phyloP scores from a whole-genome alignment of 1,284 basidiomycete genomes.

The Rugosomyces carneus region DNA sequence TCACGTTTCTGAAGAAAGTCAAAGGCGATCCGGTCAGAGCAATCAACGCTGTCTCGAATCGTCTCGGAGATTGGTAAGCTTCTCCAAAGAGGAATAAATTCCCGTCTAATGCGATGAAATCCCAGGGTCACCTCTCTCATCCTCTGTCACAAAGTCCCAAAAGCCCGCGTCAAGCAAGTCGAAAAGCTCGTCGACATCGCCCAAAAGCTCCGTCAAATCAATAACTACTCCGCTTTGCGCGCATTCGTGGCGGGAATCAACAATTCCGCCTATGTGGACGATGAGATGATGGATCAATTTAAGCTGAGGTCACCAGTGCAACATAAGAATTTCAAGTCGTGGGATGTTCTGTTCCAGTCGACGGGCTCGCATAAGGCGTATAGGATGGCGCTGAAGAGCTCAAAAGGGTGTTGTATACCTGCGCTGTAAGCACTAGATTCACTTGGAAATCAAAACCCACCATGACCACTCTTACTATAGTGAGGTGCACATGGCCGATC shows the following conservation, averaged over 20 bases:
- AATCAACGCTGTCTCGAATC: conserved; percentile 68
- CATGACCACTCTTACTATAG: conserved; percentile 31
- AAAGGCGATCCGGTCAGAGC: conserved; percentile 58
- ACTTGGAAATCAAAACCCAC: conserved; percentile 5
- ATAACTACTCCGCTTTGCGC: conserved; percentile 77
- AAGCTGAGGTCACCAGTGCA: conserved; percentile 54
- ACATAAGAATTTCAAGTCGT: conserved; percentile 67
- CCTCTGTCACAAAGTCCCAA: conserved; percentile 68
- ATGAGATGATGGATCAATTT: conserved; percentile 65
- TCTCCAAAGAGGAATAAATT: not conserved
- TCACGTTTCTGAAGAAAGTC: conserved; percentile 64
- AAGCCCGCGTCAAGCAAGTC: conserved; percentile 61
- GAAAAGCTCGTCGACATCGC: conserved; percentile 77
- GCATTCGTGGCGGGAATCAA: conserved; percentile 83
- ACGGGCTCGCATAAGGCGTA: conserved; percentile 72
- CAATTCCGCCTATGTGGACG: conserved; percentile 61
- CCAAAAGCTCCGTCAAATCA: conserved; percentile 55
- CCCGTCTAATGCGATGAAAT: conserved; percentile 6
- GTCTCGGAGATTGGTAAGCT: conserved; percentile 67
- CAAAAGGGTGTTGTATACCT: conserved; percentile 76
- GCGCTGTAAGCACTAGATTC: conserved; percentile 53
- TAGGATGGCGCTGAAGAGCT: conserved; percentile 71
- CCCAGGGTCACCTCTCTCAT: conserved; percentile 73
- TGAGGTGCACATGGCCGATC: conserved; percentile 79
- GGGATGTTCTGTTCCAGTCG: conserved; percentile 70